These are phyloP conservation scores for Albizia julibrissin DNA, from an alignment of 306 rosid species.

Conservation along the genomic window DNA sequence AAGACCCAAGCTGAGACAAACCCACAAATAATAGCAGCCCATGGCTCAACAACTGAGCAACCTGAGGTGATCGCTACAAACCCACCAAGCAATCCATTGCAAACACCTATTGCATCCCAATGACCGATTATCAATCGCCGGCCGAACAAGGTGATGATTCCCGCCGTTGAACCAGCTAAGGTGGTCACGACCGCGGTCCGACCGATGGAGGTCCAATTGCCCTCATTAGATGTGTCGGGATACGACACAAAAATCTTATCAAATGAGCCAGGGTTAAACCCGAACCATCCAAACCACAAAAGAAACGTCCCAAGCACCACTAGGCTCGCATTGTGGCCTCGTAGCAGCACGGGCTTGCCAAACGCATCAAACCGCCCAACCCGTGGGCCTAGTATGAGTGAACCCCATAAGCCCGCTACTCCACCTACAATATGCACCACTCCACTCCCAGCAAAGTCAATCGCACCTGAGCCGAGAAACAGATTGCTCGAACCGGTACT, in stretches of 20 bases:
- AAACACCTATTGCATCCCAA: conserved; percentile 70
- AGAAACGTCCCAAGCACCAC: conserved; percentile 73
- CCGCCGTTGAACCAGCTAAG: conserved; percentile 56
- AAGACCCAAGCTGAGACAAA: conserved; percentile 64
- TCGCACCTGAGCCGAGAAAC: conserved; percentile 67
- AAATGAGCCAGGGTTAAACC: conserved; percentile 70
- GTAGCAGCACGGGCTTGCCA: conserved; percentile 46
- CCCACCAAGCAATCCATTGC: conserved; percentile 80
- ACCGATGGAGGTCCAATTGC: conserved; percentile 64
- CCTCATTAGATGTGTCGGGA: conserved; percentile 35
- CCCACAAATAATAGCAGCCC: conserved; percentile 74
- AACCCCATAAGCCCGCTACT: conserved; percentile 74
- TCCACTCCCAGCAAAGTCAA: conserved; percentile 84
- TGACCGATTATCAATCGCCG: conserved; percentile 62
- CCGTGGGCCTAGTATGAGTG: conserved; percentile 69
- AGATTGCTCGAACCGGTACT: conserved; percentile 43
- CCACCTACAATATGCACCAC: conserved; percentile 84
- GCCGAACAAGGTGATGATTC: conserved; percentile 57
- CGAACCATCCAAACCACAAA: conserved; percentile 86
- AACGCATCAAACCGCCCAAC: conserved; percentile 63
- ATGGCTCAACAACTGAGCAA: conserved; percentile 76
- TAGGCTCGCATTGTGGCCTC: conserved; percentile 69
- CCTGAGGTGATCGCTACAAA: conserved; percentile 81
- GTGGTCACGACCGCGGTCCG: conserved; percentile 60
- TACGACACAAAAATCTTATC: conserved; percentile 54